Base-by-base conservation (phyloP, 1,284 basidiomycete species). In the Marasmius oreades region DNA sequence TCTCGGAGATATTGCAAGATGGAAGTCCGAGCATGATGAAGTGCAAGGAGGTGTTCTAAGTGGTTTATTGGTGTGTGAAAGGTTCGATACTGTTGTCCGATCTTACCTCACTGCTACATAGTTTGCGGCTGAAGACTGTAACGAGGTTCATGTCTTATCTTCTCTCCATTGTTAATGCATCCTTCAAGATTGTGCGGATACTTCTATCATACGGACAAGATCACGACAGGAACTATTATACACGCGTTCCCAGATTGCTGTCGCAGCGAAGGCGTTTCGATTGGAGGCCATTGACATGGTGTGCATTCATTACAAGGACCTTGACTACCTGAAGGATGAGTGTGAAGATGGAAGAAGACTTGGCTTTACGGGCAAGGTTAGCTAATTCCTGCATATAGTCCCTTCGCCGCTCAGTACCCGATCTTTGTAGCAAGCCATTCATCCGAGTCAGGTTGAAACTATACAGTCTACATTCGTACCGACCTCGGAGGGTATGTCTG, bases 51-150 rank as follows among this genome's bases (percentile, higher is more conserved):
- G 82, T 4, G 62, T 68, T 50, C 63, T 88, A 37, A 71, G 69
- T 48, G 83, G 84, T 12, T 69, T 90, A 42, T 68, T 90, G 67
- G 80, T 82, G 67, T 53, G 82, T 70, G 20, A 31, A 28, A 28
- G 28, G 28, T 12, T 12, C 28, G 46, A 48, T 55, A 34, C 24
- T 10, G 39, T 31, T 56, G 2, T 43, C 55, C 57, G 47, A 28
- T 50, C 23, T 11, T 5, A 10, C 12, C 20, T 14, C n/a, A 58
- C 22, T 63, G 14, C 47, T 56, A 7, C 31, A 5, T 18, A 94
- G 91, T 95, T 95, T 68, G 93, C 91, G 3, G 91, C 92, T 33
- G 93, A 95, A 73, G 93, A 96, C 66, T 95, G 92, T 93, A 67
- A 66, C 79, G 43, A 18, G 28, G 18, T n/a, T 22, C 37, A 48